Conservation (phyloP, 2,329 filamentous ascomycete species). For the Aspergillus novofumigatus region DNA sequence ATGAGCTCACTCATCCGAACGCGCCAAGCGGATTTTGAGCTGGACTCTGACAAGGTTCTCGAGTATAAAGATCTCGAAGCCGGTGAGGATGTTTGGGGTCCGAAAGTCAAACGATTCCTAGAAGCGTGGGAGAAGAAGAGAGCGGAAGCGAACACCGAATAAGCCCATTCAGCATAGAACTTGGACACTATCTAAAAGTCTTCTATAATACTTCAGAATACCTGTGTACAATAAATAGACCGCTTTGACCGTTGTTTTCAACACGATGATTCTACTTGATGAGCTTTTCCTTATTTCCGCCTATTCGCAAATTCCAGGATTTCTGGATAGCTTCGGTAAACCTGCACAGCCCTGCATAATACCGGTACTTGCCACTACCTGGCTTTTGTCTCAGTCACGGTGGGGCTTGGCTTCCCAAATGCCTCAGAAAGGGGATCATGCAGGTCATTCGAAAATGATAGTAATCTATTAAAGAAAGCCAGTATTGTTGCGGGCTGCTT, state of each 20-base stretch:
- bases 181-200: not conserved
- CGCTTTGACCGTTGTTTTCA: not conserved
- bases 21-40: slow-evolving; percentile 73
- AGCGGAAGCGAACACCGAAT: slow-evolving; percentile 12
- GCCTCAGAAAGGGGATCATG: not conserved
- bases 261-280: not conserved
- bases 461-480: not conserved
- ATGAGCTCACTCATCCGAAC: slow-evolving; percentile 82
- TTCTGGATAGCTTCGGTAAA: not conserved
- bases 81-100: slow-evolving; percentile 78
- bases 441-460: not conserved
- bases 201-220: not conserved
- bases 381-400: not conserved
- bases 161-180: not conserved
- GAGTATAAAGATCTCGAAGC: slow-evolving; percentile 72
- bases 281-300: not conserved
- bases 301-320: not conserved
- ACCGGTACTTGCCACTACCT: not conserved
- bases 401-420: not conserved
- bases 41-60: slow-evolving; percentile 67
- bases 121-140: slow-evolving; percentile 48
- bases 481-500: not conserved
- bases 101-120: slow-evolving; percentile 62
- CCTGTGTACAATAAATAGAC: not conserved
- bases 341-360: not conserved